These are phyloP conservation scores for Verticillium isaacii DNA, from an alignment of 2,329 filamentous ascomycete genomes.

Conservation along the genomic window DNA sequence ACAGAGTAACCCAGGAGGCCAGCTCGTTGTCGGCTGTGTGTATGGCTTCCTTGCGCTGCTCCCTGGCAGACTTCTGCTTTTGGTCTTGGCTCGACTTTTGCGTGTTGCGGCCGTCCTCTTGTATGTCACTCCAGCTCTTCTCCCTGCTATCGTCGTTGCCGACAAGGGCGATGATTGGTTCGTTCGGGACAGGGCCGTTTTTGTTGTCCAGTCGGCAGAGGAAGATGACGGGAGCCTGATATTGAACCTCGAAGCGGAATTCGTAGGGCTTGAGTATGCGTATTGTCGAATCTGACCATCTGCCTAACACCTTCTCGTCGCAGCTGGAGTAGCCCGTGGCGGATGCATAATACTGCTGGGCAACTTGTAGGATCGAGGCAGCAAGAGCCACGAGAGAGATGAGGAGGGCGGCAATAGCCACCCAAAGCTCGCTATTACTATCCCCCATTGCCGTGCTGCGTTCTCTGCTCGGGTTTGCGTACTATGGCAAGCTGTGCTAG, in stretches of 20 bases:
- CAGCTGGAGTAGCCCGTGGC: slow-evolving; percentile 45
- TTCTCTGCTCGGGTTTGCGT: background rate
- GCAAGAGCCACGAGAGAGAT: slow-evolving; percentile 41
- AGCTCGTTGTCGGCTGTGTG: slow-evolving; percentile 53
- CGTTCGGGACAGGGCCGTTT: slow-evolving; percentile 25
- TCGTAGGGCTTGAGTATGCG: slow-evolving; percentile 36
- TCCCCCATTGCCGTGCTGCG: background rate
- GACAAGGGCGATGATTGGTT: slow-evolving; percentile 29
- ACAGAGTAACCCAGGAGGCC: slow-evolving; percentile 48
- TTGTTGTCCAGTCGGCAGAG: slow-evolving; percentile 37
- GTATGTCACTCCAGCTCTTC: slow-evolving; percentile 25
- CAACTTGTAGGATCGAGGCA: slow-evolving; percentile 40
- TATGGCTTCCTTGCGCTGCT: slow-evolving; percentile 26
- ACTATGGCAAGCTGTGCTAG: background rate
- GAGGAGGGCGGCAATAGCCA: slow-evolving; percentile 39
- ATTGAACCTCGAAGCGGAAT: slow-evolving; percentile 44
- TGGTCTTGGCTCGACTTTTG: background rate
- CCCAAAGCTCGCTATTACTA: slow-evolving; percentile 23
- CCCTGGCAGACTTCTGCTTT: background rate
- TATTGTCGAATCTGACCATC: slow-evolving; percentile 35
- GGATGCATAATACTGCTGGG: slow-evolving; percentile 46
- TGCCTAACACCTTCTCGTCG: slow-evolving; percentile 41
- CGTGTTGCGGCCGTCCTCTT: slow-evolving; percentile 17
- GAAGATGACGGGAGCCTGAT: slow-evolving; percentile 46
- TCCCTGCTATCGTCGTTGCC: slow-evolving; percentile 30